Base-by-base conservation (phyloP, 2,329 filamentous ascomycete species). In the Colletotrichum ledebouriae region DNA sequence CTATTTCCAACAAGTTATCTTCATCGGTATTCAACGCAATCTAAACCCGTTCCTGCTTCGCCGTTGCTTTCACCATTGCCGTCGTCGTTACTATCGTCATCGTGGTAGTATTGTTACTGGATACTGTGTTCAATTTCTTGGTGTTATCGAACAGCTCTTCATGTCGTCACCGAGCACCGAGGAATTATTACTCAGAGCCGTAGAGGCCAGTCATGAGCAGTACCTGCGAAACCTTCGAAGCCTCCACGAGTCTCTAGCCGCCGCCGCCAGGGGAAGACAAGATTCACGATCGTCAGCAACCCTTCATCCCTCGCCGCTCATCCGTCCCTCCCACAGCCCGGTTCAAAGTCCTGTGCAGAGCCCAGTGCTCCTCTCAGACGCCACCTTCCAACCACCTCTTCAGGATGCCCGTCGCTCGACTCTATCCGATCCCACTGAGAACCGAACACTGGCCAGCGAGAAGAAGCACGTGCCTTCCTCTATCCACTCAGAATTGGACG, bases 291-390 rank as follows among this genome's bases (percentile, higher is more conserved):
- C 56, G 17, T n/a, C 34, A 6, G 17, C 50, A 22, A 47, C 46
- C 81, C 22, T 60, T 7, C 79, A 71, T 85, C 73, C 73, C 88
- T 84, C 71, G 84, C 82, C 39, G 80, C 81, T 25, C 89, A 86
- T 29, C 88, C 85, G 29, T 7, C 59, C 57, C 1, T 56, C 63
- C 2, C 57, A 57, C n/a, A 71, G 69, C n/a, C 69, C 69, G 2
- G 41, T 47, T 3, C 57, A 64, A 15, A 70, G 64, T 22, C 69
- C 69, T 3, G 41, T 52, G 6, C 55, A 66, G 9, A 71, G 69
- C 22, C 69, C 69, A 12, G 34, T 56, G 11, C 34, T 67, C 12
- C 22, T 59, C 2, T 41, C 44, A 34, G 61, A 71, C 22, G 62
- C 67, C 6, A 49, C 55, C 13, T 70, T 71, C 6, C 50, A 59